Evolutionary conservation across 2,329 filamentous ascomycete species (phyloP).

Genomic region (Pseudogymnoascus sp.): DNA sequence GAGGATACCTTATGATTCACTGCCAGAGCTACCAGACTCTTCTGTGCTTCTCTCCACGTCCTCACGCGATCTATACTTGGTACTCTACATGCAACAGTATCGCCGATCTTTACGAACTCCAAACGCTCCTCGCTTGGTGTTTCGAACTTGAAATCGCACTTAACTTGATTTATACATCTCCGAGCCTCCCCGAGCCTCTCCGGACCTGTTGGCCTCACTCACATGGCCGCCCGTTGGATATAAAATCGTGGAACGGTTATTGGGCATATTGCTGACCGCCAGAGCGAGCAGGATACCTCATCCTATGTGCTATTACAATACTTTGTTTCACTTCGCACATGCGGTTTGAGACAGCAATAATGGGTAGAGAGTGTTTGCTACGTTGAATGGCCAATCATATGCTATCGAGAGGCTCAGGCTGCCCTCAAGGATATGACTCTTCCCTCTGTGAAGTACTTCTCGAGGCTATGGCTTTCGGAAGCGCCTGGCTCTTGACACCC

Average conservation of each 20-base stretch:
- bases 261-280: not conserved
- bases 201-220: not conserved
- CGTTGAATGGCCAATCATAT: slow-evolving; percentile 1
- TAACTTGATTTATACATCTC: slow-evolving; percentile 4
- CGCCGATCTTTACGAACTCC: slow-evolving; percentile 2
- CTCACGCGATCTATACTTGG: slow-evolving; percentile 5
- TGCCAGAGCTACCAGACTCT: not conserved
- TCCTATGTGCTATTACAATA: not conserved
- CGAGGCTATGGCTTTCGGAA: not conserved
- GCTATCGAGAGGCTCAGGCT: not conserved
- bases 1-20: slow-evolving; percentile 6
- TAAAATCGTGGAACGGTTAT: not conserved
- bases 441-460: not conserved
- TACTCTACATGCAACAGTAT: not conserved
- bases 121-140: not conserved
- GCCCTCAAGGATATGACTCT: slow-evolving; percentile 1
- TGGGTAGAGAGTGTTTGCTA: slow-evolving; percentile 1
- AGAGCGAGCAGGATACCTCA: not conserved
- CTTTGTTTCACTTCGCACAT: not conserved
- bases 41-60: slow-evolving; percentile 1
- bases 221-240: slow-evolving; percentile 4
- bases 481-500: slow-evolving; percentile 1
- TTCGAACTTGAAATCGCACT: slow-evolving; percentile 5
- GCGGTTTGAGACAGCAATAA: slow-evolving; percentile 5
- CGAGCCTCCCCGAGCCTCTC: not conserved